Conservation (phyloP, 805 yeast species). For the Candida hungchunana region DNA sequence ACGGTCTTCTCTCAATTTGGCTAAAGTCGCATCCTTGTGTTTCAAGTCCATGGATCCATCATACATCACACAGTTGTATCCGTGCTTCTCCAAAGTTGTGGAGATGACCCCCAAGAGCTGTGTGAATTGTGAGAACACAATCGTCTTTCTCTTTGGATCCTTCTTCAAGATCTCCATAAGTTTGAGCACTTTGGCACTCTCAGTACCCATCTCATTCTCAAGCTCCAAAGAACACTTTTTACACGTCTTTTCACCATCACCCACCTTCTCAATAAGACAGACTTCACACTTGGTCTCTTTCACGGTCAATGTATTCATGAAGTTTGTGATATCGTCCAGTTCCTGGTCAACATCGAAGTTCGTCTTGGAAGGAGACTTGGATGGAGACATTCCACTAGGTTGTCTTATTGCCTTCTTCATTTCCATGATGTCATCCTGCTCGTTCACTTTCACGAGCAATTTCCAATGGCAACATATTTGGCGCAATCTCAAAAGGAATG, state of each 20-base stretch:
- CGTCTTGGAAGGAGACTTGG: slow-evolving; percentile 12
- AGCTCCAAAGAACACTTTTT: slow-evolving; percentile 13
- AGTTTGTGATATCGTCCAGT: slow-evolving; percentile 20
- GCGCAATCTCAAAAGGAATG: slow-evolving; percentile 32
- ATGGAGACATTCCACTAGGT: slow-evolving; percentile 4
- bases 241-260: slow-evolving; percentile 15
- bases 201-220: slow-evolving; percentile 14
- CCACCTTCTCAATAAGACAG: slow-evolving; percentile 15
- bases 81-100: slow-evolving; percentile 27
- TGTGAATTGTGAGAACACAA: slow-evolving; percentile 42
- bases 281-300: slow-evolving; percentile 24
- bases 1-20: slow-evolving; percentile 27
- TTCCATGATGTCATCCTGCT: slow-evolving; percentile 16
- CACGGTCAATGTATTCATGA: slow-evolving; percentile 23
- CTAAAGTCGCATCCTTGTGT: slow-evolving; percentile 29
- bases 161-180: slow-evolving; percentile 31
- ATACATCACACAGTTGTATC: slow-evolving; percentile 31
- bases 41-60: slow-evolving; percentile 32
- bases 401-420: slow-evolving; percentile 5
- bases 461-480: slow-evolving; percentile 36
- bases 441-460: slow-evolving; percentile 13
- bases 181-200: slow-evolving; percentile 33
- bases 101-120: slow-evolving; percentile 30
- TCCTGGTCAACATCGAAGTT: slow-evolving; percentile 14
- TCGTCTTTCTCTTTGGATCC: slow-evolving; percentile 37